Evolutionary conservation across 495 filamentous ascomycete species (phyloP).

Genomic region (Podospora pseudoanserina): DNA sequence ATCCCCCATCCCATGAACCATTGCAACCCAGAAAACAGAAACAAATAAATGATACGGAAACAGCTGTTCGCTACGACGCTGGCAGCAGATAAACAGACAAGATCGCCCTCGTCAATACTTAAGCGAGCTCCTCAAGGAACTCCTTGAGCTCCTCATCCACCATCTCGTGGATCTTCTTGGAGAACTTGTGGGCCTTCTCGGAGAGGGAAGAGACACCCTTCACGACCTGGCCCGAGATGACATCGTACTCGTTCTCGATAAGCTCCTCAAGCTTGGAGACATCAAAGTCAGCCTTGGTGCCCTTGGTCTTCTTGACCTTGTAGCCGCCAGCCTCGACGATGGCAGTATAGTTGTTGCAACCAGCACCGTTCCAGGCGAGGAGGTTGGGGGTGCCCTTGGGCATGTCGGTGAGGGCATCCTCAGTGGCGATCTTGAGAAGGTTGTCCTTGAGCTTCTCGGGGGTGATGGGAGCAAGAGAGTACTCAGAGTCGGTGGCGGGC

Average conservation of each 20-base stretch:
- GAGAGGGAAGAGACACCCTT: conserved; percentile 44
- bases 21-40: conserved; percentile 15
- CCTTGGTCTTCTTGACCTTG: conserved; percentile 36
- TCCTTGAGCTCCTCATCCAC: conserved; percentile 65
- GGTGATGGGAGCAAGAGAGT: conserved; percentile 81
- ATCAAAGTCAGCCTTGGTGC: conserved; percentile 26
- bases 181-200: conserved; percentile 46
- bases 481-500: conserved; percentile 81
- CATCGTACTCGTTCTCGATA: conserved; percentile 55
- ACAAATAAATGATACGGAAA: conserved; percentile 5
- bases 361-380: conserved; percentile 99
- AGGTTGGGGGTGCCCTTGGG: conserved; percentile 77
- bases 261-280: conserved; percentile 57
- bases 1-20: conserved; percentile 24
- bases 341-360: conserved; percentile 79
- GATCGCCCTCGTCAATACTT: conserved; percentile 20
- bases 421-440: conserved; percentile 78
- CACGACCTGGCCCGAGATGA: conserved; percentile 52
- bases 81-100: background rate
- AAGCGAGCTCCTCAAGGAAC: conserved; percentile 60
- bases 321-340: conserved; percentile 73
- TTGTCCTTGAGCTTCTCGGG: conserved; percentile 91
- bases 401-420: conserved; percentile 75
- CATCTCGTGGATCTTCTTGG: conserved; percentile 52
- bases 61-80: conserved; percentile 17